Evolutionary conservation across 306 rosid genomes (phyloP).

Genomic region (Luffa acutangula): DNA sequence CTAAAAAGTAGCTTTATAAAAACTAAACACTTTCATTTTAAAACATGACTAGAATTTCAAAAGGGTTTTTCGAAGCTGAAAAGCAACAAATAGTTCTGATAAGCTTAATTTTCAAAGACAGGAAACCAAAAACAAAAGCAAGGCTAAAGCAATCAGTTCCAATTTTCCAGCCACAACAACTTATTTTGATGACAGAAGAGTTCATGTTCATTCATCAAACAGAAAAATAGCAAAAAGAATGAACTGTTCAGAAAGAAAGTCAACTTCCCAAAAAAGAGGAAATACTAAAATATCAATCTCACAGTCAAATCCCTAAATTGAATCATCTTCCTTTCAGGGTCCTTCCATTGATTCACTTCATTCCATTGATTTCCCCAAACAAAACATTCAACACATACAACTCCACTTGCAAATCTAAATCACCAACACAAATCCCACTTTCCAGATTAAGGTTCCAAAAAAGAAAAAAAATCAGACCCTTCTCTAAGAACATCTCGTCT

Average conservation of each 20-base stretch:
- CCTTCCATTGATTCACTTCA: neutral
- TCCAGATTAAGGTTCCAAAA: neutral
- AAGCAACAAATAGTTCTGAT: neutral
- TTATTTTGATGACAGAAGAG: neutral
- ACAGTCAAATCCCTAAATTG: neutral
- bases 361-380: neutral
- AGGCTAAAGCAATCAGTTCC: neutral
- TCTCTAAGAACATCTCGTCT: neutral
- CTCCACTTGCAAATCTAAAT: neutral
- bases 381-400: neutral
- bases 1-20: neutral
- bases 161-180: neutral
- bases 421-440: neutral
- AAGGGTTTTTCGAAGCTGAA: neutral
- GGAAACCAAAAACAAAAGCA: neutral
- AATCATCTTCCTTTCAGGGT: neutral
- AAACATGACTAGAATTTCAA: neutral
- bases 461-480: neutral
- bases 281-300: neutral
- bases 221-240: neutral
- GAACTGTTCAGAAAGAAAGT: neutral
- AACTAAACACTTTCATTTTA: too few relatives aligned
- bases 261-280: neutral
- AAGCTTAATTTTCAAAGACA: neutral
- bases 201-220: neutral